Evolutionary conservation across 2,329 filamentous ascomycete genomes (phyloP).

Genomic region (Penicillium sp.): DNA sequence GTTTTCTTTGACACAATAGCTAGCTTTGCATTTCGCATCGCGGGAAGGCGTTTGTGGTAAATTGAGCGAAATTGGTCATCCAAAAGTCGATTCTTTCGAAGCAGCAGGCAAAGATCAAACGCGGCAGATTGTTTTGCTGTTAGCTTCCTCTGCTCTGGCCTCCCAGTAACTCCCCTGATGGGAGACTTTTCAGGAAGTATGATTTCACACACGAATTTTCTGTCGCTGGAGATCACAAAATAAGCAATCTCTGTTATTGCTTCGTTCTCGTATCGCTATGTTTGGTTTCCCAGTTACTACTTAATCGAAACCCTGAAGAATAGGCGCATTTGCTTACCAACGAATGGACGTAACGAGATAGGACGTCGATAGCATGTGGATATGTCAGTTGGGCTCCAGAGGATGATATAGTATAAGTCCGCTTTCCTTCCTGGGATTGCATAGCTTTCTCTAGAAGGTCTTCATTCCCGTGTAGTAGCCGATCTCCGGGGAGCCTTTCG

Average conservation of each 20-base stretch:
- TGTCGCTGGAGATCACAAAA: slow-evolving; percentile 59
- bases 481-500: slow-evolving; percentile 71
- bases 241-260: slow-evolving; percentile 60
- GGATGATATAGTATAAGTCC: slow-evolving; percentile 62
- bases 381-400: slow-evolving; percentile 82
- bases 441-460: slow-evolving; percentile 61
- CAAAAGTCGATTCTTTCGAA: slow-evolving; percentile 69
- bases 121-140: slow-evolving; percentile 87
- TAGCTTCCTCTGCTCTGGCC: slow-evolving; percentile 68
- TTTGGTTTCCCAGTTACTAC: slow-evolving; percentile 5
- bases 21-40: slow-evolving; percentile 83
- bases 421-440: slow-evolving; percentile 52
- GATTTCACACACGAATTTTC: slow-evolving; percentile 75
- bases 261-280: slow-evolving; percentile 53
- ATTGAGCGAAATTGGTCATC: slow-evolving; percentile 75
- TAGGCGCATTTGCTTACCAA: slow-evolving; percentile 49
- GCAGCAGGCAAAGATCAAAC: slow-evolving; percentile 75
- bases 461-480: slow-evolving; percentile 66
- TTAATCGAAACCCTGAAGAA: not conserved
- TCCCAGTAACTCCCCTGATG: slow-evolving; percentile 68
- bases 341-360: slow-evolving; percentile 74
- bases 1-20: slow-evolving; percentile 80
- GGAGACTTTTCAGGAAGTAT: slow-evolving; percentile 77
- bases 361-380: slow-evolving; percentile 69
- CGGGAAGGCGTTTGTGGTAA: slow-evolving; percentile 71